Base-by-base conservation (phyloP, 139 green algal genomes). In the Chlamydomonas schloesseri region DNA sequence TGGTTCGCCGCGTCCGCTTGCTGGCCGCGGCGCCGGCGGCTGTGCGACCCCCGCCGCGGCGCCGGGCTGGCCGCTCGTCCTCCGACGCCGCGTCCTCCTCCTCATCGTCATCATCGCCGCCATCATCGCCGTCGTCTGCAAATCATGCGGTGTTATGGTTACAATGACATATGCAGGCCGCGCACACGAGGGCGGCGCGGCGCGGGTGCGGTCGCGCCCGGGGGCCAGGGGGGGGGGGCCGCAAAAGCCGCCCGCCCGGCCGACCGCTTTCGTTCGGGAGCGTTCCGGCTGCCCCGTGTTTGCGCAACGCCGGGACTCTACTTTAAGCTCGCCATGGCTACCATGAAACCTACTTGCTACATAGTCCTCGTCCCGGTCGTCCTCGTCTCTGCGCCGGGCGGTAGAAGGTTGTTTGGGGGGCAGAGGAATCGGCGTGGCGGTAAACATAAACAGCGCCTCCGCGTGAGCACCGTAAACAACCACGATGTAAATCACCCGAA, bases 101-200 rank as follows among this genome's bases (percentile, higher is more conserved):
- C 26, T 90, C 89, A 24, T 87, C 84, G 26, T 88, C 72, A 28
- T 90, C 86, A 24, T 87, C 78, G n/a, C n/a, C 71, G 24, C 70
- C 68, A 37, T 83, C 78, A 60, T 87, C 71, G 50, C 79, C 86
- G 20, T 89, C 77, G 24, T 89, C 84, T 84, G 83, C 13, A 33
- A n/a, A n/a, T n/a, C n/a, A n/a, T n/a, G n/a, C n/a, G n/a, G n/a
- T n/a, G n/a, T n/a, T n/a, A n/a, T n/a, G n/a, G n/a, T n/a, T n/a
- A n/a, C n/a, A n/a, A n/a, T n/a, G n/a, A n/a, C n/a, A n/a, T n/a
- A n/a, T n/a, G n/a, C n/a, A n/a, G n/a, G n/a, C n/a, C n/a, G n/a
- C 21, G 33, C 17, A 55, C 50, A 57, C 11, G 55, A 2, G n/a
- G 9, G 14, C 31, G 15, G 62, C 26, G 36, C 18, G 62, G 28